phyloP scores from a whole-genome alignment of 768 basidiomycete genomes.

The Paxillus involutus region DNA sequence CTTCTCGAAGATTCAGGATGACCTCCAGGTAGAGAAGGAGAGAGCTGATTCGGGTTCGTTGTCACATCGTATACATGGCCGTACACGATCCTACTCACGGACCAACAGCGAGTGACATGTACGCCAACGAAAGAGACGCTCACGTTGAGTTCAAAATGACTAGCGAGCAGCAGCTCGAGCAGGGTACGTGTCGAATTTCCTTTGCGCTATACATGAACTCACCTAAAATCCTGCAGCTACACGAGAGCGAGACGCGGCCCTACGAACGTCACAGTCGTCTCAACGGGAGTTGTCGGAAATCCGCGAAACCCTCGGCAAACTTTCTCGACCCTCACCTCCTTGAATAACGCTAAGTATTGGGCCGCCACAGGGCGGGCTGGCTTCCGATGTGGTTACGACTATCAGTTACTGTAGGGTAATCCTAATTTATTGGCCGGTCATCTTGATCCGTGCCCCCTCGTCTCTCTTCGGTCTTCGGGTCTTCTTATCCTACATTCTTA shows the following conservation, averaged over 20 bases:
- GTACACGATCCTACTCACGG: not conserved
- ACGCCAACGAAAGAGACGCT: not conserved
- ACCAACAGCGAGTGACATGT: not conserved
- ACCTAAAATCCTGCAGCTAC: not conserved
- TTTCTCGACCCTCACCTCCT: not conserved
- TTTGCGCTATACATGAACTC: not conserved
- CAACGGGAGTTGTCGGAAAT: not conserved
- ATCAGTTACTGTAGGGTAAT: not conserved
- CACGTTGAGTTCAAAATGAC: not conserved
- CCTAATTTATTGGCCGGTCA: not conserved
- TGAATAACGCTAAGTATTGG: not conserved
- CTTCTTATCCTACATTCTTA: slow-evolving; percentile 8
- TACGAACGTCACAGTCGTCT: not conserved
- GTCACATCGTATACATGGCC: not conserved
- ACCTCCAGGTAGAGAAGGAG: not conserved
- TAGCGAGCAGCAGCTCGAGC: not conserved
- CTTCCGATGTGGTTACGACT: not conserved
- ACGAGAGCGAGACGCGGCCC: not conserved
- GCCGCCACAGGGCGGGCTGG: no score
- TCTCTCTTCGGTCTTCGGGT: not conserved
- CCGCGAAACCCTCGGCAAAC: not conserved
- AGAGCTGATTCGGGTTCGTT: not conserved
- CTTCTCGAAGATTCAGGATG: not conserved
- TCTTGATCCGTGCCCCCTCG: not conserved
- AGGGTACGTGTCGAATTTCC: not conserved